These are phyloP conservation scores for Pezicula radicicola DNA, from an alignment of 2,329 filamentous ascomycete species.

Conservation along the genomic window DNA sequence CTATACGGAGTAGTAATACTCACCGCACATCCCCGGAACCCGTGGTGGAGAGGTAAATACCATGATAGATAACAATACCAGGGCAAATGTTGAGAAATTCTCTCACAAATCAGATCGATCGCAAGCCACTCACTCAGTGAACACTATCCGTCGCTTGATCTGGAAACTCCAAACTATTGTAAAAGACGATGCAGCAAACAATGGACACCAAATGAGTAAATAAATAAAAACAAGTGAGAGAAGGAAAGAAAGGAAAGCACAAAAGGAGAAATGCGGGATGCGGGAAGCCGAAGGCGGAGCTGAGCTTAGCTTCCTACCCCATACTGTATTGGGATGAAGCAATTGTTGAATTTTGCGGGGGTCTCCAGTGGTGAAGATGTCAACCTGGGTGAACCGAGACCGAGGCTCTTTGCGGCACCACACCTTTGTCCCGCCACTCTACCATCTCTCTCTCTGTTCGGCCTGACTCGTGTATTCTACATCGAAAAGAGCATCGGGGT, in stretches of 20 bases:
- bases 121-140: background rate
- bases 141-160: background rate
- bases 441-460: no score
- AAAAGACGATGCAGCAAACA: no score
- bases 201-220: background rate
- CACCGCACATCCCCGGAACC: conserved; percentile 56
- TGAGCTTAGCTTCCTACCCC: background rate
- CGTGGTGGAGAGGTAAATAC: conserved; percentile 58
- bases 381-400: no score
- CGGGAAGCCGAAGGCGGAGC: background rate
- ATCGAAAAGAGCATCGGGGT: no score
- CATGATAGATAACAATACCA: conserved; percentile 16
- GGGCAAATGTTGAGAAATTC: background rate
- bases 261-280: background rate
- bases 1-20: conserved; percentile 13
- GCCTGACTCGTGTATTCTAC: background rate
- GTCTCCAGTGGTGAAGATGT: no score
- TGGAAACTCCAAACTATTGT: no score
- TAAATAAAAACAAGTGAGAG: background rate
- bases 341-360: background rate
- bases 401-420: no score
- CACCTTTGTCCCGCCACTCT: background rate
- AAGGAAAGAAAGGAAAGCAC: background rate
- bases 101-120: background rate
- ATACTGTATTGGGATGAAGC: background rate